Conservation (phyloP, 1,139 yeast genomes). For the Kluyveromyces sp. region DNA sequence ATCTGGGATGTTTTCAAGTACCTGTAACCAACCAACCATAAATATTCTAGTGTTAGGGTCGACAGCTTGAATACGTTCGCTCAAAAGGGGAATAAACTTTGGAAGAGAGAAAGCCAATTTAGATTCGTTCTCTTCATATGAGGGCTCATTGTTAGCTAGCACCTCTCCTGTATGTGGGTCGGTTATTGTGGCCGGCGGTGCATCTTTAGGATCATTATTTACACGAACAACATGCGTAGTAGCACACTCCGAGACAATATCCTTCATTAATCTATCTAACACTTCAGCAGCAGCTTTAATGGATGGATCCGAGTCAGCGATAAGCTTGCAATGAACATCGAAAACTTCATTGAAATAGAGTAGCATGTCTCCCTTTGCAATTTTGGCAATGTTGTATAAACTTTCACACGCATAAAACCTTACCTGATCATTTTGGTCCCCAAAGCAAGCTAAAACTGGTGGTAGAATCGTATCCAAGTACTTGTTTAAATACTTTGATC, state of each 20-base stretch:
- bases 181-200: conserved; percentile 41
- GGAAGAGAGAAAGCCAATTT: conserved; percentile 72
- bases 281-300: conserved; percentile 96
- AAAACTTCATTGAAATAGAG: conserved; percentile 89
- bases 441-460: conserved; percentile 92
- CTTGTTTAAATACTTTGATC: conserved; percentile 58
- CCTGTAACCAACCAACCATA: conserved; percentile 85
- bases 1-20: conserved; percentile 88
- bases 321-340: conserved; percentile 82
- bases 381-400: conserved; percentile 90
- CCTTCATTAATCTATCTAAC: conserved; percentile 83
- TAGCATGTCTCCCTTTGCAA: conserved; percentile 90
- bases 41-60: conserved; percentile 92
- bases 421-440: conserved; percentile 94
- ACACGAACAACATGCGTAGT: conserved; percentile 83
- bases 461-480: conserved; percentile 82
- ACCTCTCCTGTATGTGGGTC: conserved; percentile 42
- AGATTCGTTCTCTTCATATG: conserved; percentile 22
- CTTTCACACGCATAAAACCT: conserved; percentile 97
- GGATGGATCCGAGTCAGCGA: conserved; percentile 86
- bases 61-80: conserved; percentile 85
- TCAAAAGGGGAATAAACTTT: conserved; percentile 79
- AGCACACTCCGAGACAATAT: conserved; percentile 92
- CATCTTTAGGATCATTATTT: conserved; percentile 42
- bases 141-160: conserved; percentile 56